These are phyloP conservation scores for Syzygium syzygioides DNA, from an alignment of 441 rosid species.

Conservation along the genomic window DNA sequence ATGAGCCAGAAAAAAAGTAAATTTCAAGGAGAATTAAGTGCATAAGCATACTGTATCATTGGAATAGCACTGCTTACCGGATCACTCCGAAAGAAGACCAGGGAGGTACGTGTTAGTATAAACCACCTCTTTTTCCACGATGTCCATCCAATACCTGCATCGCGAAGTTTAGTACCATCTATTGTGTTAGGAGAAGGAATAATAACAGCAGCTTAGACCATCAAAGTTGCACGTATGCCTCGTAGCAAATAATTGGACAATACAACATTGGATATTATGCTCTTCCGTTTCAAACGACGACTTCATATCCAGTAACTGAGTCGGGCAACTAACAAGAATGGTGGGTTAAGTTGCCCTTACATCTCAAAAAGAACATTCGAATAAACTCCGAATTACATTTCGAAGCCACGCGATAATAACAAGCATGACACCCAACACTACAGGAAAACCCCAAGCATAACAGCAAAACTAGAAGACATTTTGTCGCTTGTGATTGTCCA, in stretches of 20 bases:
- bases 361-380: background rate
- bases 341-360: background rate
- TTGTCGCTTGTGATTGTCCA: background rate
- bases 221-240: background rate
- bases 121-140: constrained; percentile 99
- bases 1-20: background rate
- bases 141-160: constrained; percentile 96
- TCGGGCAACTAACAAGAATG: background rate
- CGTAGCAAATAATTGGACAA: background rate
- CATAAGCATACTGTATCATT: background rate
- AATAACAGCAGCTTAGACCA: background rate
- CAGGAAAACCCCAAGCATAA: background rate
- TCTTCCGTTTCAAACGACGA: background rate
- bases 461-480: background rate
- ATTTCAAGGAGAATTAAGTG: background rate
- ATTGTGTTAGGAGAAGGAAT: background rate
- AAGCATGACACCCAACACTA: background rate
- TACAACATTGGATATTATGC: background rate
- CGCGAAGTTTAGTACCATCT: background rate
- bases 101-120: constrained; percentile 83
- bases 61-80: constrained; percentile 55
- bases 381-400: background rate
- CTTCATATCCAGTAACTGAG: background rate
- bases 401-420: background rate
- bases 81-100: constrained; percentile 98